Conservation (phyloP, 495 filamentous ascomycete species). For the Friedmanniomyces simplex region DNA sequence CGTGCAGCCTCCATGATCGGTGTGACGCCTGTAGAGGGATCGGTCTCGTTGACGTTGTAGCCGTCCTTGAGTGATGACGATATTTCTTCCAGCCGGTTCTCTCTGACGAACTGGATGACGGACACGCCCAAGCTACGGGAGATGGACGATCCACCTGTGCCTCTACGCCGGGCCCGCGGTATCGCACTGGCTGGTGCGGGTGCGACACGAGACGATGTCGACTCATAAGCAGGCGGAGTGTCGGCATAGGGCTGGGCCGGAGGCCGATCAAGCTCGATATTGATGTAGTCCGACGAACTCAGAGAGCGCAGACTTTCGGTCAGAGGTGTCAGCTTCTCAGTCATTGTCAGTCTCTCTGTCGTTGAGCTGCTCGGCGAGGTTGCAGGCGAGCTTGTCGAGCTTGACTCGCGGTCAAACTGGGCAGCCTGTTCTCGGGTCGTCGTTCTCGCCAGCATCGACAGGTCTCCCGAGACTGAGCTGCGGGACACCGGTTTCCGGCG, state of each 20-base stretch:
- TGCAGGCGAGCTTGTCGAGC: neutral
- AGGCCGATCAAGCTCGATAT: constrained; percentile 7
- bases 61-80: neutral
- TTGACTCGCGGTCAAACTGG: neutral
- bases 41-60: constrained; percentile 7
- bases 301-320: constrained; percentile 6
- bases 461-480: neutral
- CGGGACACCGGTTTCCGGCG: neutral
- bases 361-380: neutral
- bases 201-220: neutral
- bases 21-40: constrained; percentile 3
- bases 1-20: constrained; percentile 12
- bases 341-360: neutral
- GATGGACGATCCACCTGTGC: neutral
- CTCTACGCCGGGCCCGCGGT: neutral
- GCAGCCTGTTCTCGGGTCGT: neutral
- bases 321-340: constrained; percentile 5
- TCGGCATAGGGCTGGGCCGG: constrained; percentile 7
- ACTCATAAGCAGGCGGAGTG: constrained; percentile 1
- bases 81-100: constrained; percentile 6
- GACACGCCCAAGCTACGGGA: neutral
- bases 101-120: neutral
- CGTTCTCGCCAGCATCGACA: neutral
- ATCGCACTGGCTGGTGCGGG: neutral
- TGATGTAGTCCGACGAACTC: constrained; percentile 2